A percentile compares a stretch with the other conserved stretches of the same genome.
phyloP scores from a whole-genome alignment of 345 rosid genomes.

The Erucastrum elatum region DNA sequence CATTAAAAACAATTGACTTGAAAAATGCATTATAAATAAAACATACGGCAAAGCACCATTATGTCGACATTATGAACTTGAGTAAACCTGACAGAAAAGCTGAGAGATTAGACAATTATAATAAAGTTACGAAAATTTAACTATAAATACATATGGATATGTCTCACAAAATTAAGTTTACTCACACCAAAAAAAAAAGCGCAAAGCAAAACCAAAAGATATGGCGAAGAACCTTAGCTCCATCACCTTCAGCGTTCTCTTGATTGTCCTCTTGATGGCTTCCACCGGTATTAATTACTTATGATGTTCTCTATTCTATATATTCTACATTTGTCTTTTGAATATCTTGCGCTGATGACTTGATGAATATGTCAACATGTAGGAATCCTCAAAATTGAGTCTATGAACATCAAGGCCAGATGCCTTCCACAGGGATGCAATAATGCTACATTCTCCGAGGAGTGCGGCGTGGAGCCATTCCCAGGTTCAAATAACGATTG shows the following conservation, averaged over 20 bases:
- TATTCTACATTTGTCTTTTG: background rate
- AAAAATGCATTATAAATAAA: background rate
- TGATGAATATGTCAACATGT: background rate
- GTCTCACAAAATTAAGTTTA: background rate
- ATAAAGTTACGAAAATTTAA: background rate
- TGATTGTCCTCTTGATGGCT: background rate
- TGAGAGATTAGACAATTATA: background rate
- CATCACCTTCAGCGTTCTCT: background rate
- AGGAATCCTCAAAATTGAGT: background rate
- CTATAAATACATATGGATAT: background rate
- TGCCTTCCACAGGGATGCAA: conserved; percentile 14
- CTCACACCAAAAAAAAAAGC: background rate
- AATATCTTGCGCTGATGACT: background rate
- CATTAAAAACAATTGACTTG: background rate
- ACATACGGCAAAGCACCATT: background rate
- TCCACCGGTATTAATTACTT: background rate
- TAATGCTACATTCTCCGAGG: background rate
- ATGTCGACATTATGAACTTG: background rate
- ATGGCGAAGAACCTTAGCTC: background rate
- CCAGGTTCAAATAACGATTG: background rate
- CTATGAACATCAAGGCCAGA: background rate
- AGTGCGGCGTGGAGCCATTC: background rate
- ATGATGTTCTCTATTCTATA: background rate
- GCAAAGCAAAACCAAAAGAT: background rate
- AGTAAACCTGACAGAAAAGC: background rate